Percentiles rank a stretch among this genome's conserved stretches.
phyloP scores from a whole-genome alignment of 257 asterid genomes.

The Salvia rosmarinus region DNA sequence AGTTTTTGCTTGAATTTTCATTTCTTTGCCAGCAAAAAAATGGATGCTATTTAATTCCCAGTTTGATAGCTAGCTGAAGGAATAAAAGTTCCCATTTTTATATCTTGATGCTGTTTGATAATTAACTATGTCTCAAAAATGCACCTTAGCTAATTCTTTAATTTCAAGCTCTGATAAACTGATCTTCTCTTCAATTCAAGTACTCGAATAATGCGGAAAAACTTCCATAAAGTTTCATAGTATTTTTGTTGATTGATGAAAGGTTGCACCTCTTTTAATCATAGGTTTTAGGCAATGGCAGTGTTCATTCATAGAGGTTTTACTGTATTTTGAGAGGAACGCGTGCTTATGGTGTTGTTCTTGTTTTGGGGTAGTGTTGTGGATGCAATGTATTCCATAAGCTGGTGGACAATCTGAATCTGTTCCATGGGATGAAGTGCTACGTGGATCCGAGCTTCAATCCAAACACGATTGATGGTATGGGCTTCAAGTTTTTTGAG shows the following conservation, averaged over 20 bases:
- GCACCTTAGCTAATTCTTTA: background rate
- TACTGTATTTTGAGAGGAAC: background rate
- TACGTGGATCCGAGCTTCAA: slow-evolving; percentile 83
- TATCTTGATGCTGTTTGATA: background rate
- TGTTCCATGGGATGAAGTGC: slow-evolving; percentile 92
- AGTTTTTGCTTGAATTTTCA: too few species aligned
- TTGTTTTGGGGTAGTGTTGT: slow-evolving; percentile 63
- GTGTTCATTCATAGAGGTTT: background rate
- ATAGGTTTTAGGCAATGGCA: background rate
- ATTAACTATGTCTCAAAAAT: background rate
- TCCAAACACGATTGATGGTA: slow-evolving; percentile 52
- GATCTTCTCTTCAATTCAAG: background rate
- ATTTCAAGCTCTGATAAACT: background rate
- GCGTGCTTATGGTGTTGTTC: slow-evolving; percentile 2
- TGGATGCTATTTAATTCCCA: background rate
- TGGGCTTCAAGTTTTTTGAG: slow-evolving; percentile 62
- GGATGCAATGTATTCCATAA: slow-evolving; percentile 95
- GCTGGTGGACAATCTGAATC: slow-evolving; percentile 91
- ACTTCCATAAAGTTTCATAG: too few species aligned
- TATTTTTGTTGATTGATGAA: background rate
- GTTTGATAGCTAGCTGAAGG: background rate
- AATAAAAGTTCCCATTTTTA: background rate
- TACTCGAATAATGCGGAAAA: background rate
- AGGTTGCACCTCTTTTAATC: background rate
- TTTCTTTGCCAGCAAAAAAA: background rate